These are phyloP conservation scores for Ascochyta viciae-villosae DNA, from an alignment of 2,329 filamentous ascomycete species.

Conservation along the genomic window DNA sequence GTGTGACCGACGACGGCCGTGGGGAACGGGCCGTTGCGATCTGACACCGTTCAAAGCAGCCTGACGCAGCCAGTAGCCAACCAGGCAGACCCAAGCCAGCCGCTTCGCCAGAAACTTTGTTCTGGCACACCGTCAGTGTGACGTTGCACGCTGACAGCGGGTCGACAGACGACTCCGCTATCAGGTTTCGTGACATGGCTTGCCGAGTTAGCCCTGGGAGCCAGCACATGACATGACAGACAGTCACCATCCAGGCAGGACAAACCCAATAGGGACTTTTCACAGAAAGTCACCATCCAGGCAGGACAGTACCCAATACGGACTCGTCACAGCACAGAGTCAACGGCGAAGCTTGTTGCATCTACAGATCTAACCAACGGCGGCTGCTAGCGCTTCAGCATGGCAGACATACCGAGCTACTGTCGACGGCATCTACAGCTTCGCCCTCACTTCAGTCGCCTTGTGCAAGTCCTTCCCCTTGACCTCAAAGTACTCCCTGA, in stretches of 20 bases:
- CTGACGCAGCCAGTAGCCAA: constrained; percentile 20
- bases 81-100: constrained; percentile 22
- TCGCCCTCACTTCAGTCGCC: constrained; percentile 51
- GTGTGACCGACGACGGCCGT: constrained; percentile 17
- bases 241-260: not conserved
- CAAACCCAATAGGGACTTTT: not conserved
- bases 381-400: not conserved
- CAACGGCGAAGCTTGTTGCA: not conserved
- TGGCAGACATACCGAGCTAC: not conserved
- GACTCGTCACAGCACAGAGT: not conserved
- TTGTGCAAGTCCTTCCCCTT: constrained; percentile 49
- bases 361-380: not conserved
- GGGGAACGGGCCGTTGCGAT: constrained; percentile 41
- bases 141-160: not conserved
- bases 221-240: not conserved
- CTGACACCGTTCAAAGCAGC: constrained; percentile 30
- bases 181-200: not conserved
- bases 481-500: constrained; percentile 76
- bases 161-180: not conserved
- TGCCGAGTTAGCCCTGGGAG: not conserved
- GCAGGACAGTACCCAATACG: not conserved
- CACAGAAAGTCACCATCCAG: not conserved
- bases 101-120: constrained; percentile 10
- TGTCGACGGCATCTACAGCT: constrained; percentile 39
- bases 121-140: constrained; percentile 7